Evolutionary conservation across 768 basidiomycete genomes (phyloP).

Genomic region (Butyriboletus loyo): DNA sequence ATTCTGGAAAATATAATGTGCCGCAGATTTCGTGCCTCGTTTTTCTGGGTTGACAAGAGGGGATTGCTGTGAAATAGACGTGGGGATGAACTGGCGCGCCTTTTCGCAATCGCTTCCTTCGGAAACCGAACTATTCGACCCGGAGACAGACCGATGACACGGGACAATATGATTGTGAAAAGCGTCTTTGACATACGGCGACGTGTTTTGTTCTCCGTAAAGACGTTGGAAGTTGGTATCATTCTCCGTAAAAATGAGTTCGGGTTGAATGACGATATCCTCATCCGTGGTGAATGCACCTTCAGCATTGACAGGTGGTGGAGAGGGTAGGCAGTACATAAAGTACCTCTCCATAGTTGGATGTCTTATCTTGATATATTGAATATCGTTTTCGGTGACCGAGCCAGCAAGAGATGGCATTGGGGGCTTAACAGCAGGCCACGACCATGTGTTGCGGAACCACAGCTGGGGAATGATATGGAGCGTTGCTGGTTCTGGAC

Average conservation of each 20-base stretch:
- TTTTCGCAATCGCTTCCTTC: neutral
- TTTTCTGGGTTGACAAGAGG: constrained; percentile 81
- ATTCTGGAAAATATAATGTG: constrained; percentile 83
- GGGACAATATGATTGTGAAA: constrained; percentile 98
- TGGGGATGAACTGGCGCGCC: neutral
- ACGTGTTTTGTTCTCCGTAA: constrained; percentile 84
- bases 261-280: constrained; percentile 61
- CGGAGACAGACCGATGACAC: constrained; percentile 63
- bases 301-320: constrained; percentile 78
- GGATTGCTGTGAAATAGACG: neutral
- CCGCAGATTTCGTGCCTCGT: constrained; percentile 88
- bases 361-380: constrained; percentile 70
- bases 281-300: constrained; percentile 65
- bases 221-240: constrained; percentile 93
- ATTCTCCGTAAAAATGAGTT: constrained; percentile 93
- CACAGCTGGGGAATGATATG: constrained; percentile 95
- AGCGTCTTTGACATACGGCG: constrained; percentile 88
- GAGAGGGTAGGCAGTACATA: constrained; percentile 88
- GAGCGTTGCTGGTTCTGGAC: constrained; percentile 89
- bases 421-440: constrained; percentile 66
- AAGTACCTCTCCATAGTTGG: constrained; percentile 71
- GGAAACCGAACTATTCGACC: constrained; percentile 26
- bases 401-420: constrained; percentile 62
- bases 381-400: constrained; percentile 45
- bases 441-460: constrained; percentile 99